Percentiles rank a stretch among this genome's conserved stretches.
These are phyloP conservation scores for Smallanthus sonchifolius DNA, from an alignment of 129 eudicot species.

Conservation along the genomic window DNA sequence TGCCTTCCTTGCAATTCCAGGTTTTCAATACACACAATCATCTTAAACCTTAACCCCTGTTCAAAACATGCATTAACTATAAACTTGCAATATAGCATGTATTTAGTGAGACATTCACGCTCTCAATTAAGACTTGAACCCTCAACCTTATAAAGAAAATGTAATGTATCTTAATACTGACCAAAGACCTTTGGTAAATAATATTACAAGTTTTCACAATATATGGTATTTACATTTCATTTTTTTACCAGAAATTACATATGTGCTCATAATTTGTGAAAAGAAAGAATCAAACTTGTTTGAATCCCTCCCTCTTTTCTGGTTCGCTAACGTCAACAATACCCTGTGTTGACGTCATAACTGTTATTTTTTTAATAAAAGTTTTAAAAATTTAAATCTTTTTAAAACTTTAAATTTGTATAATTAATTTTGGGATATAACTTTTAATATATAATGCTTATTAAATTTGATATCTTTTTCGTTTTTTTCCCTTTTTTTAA, in stretches of 20 bases:
- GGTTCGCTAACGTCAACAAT: no score
- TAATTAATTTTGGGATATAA: no score
- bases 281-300: neutral
- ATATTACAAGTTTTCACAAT: no score
- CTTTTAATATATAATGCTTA: no score
- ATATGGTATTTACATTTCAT: neutral
- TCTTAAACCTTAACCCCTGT: slow-evolving; percentile 56
- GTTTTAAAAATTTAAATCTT: no score
- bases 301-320: no score
- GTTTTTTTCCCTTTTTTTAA: no score
- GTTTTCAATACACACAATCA: slow-evolving; percentile 66
- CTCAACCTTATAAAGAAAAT: neutral
- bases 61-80: slow-evolving; percentile 6
- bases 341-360: no score
- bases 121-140: neutral
- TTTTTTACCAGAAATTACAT: no score
- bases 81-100: neutral
- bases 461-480: no score
- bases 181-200: neutral
- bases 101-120: neutral
- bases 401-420: no score
- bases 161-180: neutral
- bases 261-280: neutral
- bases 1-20: slow-evolving; percentile 53
- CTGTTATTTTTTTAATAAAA: no score